phyloP scores from a whole-genome alignment of 2,329 filamentous ascomycete genomes.

The Harringtonia aguacate region DNA sequence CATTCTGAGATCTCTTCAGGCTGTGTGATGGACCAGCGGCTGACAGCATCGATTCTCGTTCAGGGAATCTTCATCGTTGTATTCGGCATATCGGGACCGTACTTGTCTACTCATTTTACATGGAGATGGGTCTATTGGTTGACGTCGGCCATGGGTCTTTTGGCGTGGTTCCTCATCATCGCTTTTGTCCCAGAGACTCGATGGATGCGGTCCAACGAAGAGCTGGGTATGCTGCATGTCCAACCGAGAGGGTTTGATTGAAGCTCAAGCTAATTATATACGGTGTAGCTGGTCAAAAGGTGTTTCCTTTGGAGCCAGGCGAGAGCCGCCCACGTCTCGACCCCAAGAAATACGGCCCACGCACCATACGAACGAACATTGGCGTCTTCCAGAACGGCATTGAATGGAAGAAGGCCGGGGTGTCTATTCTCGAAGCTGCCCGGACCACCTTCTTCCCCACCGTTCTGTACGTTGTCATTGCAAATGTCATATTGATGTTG shows the following conservation, averaged over 20 bases:
- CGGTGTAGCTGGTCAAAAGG: conserved; percentile 1
- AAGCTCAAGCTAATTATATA: too few relatives aligned
- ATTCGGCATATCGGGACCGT: conserved; percentile 20
- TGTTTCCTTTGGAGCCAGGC: conserved; percentile 13
- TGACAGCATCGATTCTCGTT: conserved; percentile 5
- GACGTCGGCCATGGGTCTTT: conserved; percentile 20
- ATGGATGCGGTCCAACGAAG: conserved; percentile 12
- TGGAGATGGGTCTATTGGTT: conserved; percentile 27
- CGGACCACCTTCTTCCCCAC: conserved; percentile 21
- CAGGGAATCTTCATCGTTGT: conserved; percentile 19
- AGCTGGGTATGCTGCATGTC: too few relatives aligned
- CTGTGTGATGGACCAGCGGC: too few relatives aligned
- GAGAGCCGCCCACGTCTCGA: conserved; percentile 12
- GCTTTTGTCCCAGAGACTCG: conserved; percentile 23
- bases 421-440: conserved; percentile 18
- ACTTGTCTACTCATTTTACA: conserved; percentile 19
- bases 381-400: conserved; percentile 20
- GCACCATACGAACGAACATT: conserved; percentile 19
- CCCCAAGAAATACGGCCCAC: conserved; percentile 12
- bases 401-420: conserved; percentile 17
- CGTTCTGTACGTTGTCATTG: conserved; percentile 19
- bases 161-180: conserved; percentile 23
- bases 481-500: conserved; percentile 16
- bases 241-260: too few relatives aligned
- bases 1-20: too few relatives aligned